phyloP scores from a whole-genome alignment of 2,329 filamentous ascomycete genomes.

The Lecanicillium sp. region DNA sequence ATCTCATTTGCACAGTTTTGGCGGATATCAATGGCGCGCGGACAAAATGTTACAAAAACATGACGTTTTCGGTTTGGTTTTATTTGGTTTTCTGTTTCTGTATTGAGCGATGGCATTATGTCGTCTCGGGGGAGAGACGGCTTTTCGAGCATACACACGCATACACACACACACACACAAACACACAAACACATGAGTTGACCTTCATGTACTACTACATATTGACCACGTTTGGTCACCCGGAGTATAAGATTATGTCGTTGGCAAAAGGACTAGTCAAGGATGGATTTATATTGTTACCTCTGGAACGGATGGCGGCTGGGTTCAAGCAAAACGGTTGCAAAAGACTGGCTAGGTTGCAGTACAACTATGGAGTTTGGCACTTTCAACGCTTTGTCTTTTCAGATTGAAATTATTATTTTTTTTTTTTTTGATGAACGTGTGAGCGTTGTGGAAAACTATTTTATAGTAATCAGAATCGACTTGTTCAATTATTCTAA shows the following conservation, averaged over 20 bases:
- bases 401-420: too few species aligned
- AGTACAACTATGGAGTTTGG: too few species aligned
- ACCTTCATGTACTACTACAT: conserved; percentile 12
- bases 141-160: conserved; percentile 6
- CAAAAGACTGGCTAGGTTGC: too few species aligned
- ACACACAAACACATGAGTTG: conserved; percentile 9
- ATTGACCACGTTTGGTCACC: neutral
- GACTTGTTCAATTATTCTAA: too few species aligned
- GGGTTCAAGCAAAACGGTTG: too few species aligned
- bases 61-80: neutral
- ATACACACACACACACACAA: neutral
- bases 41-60: conserved; percentile 10
- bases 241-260: conserved; percentile 2
- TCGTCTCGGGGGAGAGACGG: conserved; percentile 9
- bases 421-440: too few species aligned
- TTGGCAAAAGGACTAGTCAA: neutral
- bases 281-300: too few species aligned
- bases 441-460: too few species aligned
- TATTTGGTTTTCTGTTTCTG: neutral
- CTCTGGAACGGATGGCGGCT: too few species aligned
- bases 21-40: conserved; percentile 1
- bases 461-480: too few species aligned
- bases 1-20: conserved; percentile 2
- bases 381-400: too few species aligned
- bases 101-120: conserved; percentile 11